Evolutionary conservation across 2,329 filamentous ascomycete species (phyloP), one percentile per base, ranked within the genome.

Genomic region (Exophiala dermatitidis): DNA sequence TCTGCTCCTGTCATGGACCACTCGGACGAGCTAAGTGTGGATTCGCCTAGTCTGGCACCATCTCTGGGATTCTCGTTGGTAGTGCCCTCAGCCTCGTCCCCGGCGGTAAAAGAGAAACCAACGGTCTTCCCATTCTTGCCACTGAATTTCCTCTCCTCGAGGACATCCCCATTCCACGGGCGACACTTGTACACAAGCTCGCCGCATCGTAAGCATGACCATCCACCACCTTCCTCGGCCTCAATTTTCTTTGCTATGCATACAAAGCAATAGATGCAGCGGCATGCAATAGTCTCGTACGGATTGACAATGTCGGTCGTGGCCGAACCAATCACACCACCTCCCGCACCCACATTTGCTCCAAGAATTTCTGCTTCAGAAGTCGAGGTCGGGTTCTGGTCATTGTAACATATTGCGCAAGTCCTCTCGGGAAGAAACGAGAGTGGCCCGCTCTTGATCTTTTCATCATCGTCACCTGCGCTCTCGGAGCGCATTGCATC

Each of bases 251-350:
- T 88, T 2, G 90, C 89, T n/a, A 97, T 72, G 66, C 93, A 98
- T 12, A 95, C 88, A 67, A 94, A 98, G 71, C 93, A 98, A 72
- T 97, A 98, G 54, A 96, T 78, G 68, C 90, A 95, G 0, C 86
- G 86, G 64, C 93, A 98, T 0, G 89, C 85, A 2, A 90, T 81
- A 0, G 90, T 82, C 71, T 95, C 89, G 68, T 98, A 98, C 0
- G 93, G 90, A 67, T 97, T 98, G 3, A 91, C 96, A 57, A 97
- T 85, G 64, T 97, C 93, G 0, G 90, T 96, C 60, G 90, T 86
- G 4, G 88, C 87, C 12, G 87, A 94, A 12, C 90, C 91, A 40
- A 94, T 78, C 7, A 95, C 85, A 9, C 90, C 90, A 56, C 84
- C 83, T 8, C 90, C 89, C 56, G 84, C 83, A 3, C 83, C 82